These are phyloP conservation scores for Aristolochia contorta DNA, from an alignment of 164 flowering plant genomes.

Conservation along the genomic window DNA sequence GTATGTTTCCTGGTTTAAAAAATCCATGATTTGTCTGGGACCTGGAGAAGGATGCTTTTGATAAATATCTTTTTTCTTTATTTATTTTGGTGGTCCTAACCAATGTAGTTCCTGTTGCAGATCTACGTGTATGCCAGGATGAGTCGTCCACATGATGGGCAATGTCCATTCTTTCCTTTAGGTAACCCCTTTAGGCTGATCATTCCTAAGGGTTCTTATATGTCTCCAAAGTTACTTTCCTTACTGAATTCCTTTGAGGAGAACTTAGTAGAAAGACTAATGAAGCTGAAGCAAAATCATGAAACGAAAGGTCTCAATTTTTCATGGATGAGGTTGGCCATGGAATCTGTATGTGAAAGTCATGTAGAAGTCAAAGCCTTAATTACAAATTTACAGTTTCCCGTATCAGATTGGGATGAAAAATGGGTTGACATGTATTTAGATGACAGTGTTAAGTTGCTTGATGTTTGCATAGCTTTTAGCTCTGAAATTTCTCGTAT, in stretches of 20 bases:
- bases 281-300: constrained; percentile 38
- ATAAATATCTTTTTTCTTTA: no score
- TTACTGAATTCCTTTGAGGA: constrained; percentile 56
- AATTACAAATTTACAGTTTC: constrained; percentile 71
- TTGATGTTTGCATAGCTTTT: constrained; percentile 74
- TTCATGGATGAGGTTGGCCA: constrained; percentile 81
- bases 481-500: constrained; percentile 68
- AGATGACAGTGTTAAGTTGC: constrained; percentile 73
- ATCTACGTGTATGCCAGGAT: constrained; percentile 24
- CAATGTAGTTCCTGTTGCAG: no score
- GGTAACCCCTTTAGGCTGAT: constrained; percentile 75
- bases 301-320: constrained; percentile 45
- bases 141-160: constrained; percentile 82
- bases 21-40: no score
- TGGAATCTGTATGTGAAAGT: constrained; percentile 54
- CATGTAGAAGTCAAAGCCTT: constrained; percentile 60
- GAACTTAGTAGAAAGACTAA: constrained; percentile 44
- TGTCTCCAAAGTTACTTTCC: constrained; percentile 35
- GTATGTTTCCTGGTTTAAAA: no score
- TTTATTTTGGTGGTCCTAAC: no score
- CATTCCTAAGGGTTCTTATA: constrained; percentile 50
- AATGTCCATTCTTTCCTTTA: constrained; percentile 52
- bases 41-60: no score
- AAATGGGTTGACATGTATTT: constrained; percentile 86
- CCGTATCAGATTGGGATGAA: constrained; percentile 82